Percentiles rank a stretch among this genome's conserved stretches.
Conservation (phyloP, 2,329 filamentous ascomycete species). For the Setomelanomma holmii region DNA sequence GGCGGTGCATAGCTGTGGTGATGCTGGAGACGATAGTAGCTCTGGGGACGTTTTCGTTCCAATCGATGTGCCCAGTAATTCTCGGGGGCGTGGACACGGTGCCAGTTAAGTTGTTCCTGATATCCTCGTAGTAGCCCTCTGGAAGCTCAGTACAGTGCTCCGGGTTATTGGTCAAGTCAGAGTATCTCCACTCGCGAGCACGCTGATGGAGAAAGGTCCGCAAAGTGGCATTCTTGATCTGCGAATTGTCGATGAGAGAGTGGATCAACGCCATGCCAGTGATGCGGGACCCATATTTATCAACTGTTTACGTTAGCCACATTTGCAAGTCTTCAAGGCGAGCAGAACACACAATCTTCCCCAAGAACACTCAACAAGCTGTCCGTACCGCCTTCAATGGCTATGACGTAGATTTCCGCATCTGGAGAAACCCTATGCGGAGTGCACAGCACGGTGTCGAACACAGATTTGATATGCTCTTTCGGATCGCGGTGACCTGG, state of each 20-base stretch:
- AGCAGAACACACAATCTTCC: constrained; percentile 56
- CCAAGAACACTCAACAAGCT: constrained; percentile 66
- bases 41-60: constrained; percentile 17
- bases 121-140: constrained; percentile 13
- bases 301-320: constrained; percentile 22
- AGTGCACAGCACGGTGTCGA: constrained; percentile 66
- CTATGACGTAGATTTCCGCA: constrained; percentile 73
- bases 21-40: constrained; percentile 3
- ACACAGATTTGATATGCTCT: constrained; percentile 72
- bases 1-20: constrained; percentile 12
- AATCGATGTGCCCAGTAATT: constrained; percentile 12
- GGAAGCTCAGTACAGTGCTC: constrained; percentile 35
- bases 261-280: constrained; percentile 44
- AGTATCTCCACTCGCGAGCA: constrained; percentile 42
- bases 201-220: constrained; percentile 41
- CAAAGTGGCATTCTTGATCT: constrained; percentile 31
- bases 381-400: constrained; percentile 71
- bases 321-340: not conserved
- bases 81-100: not conserved
- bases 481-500: constrained; percentile 63
- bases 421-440: constrained; percentile 53
- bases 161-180: constrained; percentile 17
- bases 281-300: constrained; percentile 31
- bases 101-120: not conserved
- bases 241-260: constrained; percentile 23